These are phyloP conservation scores for Exophiala sp. DNA, from an alignment of 2,329 filamentous ascomycete species.

Conservation along the genomic window DNA sequence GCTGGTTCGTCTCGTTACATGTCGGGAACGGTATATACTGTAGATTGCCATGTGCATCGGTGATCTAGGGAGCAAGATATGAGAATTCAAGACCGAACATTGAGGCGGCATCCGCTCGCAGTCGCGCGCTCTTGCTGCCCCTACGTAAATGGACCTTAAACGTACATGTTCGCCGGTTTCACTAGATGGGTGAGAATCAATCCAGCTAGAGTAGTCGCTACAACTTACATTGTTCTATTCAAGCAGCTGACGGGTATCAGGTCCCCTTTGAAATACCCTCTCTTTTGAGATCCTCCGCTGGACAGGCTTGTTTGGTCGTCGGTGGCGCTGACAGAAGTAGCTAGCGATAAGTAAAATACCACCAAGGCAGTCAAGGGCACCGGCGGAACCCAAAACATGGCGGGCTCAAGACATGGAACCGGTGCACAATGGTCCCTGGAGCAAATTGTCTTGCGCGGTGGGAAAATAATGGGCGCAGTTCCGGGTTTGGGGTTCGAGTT, in stretches of 20 bases:
- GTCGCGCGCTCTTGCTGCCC: too few species aligned
- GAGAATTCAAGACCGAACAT: too few species aligned
- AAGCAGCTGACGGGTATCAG: conserved; percentile 65
- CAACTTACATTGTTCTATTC: conserved; percentile 62
- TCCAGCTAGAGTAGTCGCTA: neutral
- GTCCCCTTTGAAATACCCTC: conserved; percentile 50
- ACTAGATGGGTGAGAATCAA: conserved; percentile 41
- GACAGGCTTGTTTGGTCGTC: conserved; percentile 10
- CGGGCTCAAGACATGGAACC: conserved; percentile 2
- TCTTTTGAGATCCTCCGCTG: conserved; percentile 7
- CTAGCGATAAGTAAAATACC: conserved; percentile 25
- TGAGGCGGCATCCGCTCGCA: too few species aligned
- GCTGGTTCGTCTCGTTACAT: conserved; percentile 79
- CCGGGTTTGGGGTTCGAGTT: neutral
- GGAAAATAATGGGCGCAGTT: conserved; percentile 1
- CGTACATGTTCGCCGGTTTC: conserved; percentile 75
- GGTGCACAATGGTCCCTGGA: neutral
- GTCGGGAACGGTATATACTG: conserved; percentile 86
- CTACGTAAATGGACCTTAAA: neutral
- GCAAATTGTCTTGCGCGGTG: too few species aligned
- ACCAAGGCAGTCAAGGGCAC: conserved; percentile 18
- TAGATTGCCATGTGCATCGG: conserved; percentile 71
- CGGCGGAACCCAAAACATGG: conserved; percentile 13
- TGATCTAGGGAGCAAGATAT: conserved; percentile 49
- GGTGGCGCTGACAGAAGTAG: conserved; percentile 19